Evolutionary conservation across 2,329 filamentous ascomycete species (phyloP).

Genomic region (Talaromyces atroroseus): DNA sequence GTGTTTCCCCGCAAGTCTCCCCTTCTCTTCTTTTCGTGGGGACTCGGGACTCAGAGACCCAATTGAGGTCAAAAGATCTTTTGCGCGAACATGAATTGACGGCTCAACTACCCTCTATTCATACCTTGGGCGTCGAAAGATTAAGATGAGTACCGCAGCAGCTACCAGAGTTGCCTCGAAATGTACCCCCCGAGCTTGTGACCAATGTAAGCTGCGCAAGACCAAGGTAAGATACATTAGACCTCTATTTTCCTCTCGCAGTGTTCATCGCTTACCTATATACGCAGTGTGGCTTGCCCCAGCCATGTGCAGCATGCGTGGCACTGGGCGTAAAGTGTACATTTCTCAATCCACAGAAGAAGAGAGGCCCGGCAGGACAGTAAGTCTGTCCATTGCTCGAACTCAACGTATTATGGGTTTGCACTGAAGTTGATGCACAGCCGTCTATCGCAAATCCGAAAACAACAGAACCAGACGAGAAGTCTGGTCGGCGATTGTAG

Average conservation of each 20-base stretch:
- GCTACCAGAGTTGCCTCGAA: no score
- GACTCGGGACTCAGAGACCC: no score
- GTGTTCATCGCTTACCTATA: background rate
- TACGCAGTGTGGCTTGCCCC: slow-evolving; percentile 34
- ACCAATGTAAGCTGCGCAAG: slow-evolving; percentile 38
- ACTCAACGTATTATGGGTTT: background rate
- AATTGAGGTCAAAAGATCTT: no score
- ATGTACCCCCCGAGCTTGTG: slow-evolving; percentile 29
- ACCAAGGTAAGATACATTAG: slow-evolving; percentile 29
- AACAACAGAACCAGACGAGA: slow-evolving; percentile 23
- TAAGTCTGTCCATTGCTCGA: slow-evolving; percentile 19
- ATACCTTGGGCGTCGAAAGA: no score
- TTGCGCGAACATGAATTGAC: no score
- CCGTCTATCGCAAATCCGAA: slow-evolving; percentile 34
- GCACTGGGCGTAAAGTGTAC: slow-evolving; percentile 37
- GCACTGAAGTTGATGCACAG: slow-evolving; percentile 17
- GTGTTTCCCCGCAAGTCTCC: no score
- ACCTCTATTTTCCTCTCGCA: background rate
- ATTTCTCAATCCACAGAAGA: slow-evolving; percentile 39
- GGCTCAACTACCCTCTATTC: no score
- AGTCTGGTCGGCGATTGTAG: no score
- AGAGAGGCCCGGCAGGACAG: slow-evolving; percentile 35
- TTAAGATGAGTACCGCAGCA: no score
- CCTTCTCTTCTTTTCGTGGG: no score
- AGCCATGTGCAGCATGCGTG: slow-evolving; percentile 35